A percentile compares a stretch with the other conserved stretches of the same genome.
These are phyloP conservation scores for Graphiopsis chlorocephala DNA, from an alignment of 2,329 filamentous ascomycete species.

Conservation along the genomic window DNA sequence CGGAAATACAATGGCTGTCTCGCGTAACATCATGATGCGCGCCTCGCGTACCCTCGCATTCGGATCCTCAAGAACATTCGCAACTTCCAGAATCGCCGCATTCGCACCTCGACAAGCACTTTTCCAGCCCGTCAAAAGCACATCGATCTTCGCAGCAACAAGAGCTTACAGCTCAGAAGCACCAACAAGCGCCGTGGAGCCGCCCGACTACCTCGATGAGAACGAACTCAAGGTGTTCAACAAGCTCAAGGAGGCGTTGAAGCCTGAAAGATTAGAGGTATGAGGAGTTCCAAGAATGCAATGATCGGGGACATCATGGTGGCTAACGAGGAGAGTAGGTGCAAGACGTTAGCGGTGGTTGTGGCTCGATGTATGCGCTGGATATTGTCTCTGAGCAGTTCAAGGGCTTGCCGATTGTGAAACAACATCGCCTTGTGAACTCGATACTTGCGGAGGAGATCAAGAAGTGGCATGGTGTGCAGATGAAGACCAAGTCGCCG, in stretches of 20 bases:
- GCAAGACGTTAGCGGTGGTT: constrained; percentile 78
- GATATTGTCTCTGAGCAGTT: constrained; percentile 72
- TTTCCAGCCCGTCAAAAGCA: neutral
- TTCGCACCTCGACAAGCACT: neutral
- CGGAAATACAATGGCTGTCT: neutral
- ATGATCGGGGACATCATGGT: neutral
- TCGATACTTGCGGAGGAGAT: constrained; percentile 70
- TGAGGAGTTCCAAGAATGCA: constrained; percentile 15
- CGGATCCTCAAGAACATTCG: constrained; percentile 1
- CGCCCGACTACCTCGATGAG: constrained; percentile 49
- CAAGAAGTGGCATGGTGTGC: constrained; percentile 78
- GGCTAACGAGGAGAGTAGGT: constrained; percentile 48
- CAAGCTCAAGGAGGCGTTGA: constrained; percentile 42
- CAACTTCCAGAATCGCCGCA: neutral
- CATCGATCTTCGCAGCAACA: neutral
- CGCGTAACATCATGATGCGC: constrained; percentile 11
- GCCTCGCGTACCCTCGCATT: neutral
- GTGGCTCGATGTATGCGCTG: constrained; percentile 84
- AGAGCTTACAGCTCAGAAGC: constrained; percentile 6
- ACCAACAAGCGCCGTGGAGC: constrained; percentile 26
- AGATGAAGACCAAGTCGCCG: constrained; percentile 66
- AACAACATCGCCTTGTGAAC: constrained; percentile 82
- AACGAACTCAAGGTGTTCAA: constrained; percentile 48
- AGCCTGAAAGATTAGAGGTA: constrained; percentile 48
- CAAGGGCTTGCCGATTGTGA: constrained; percentile 67